Evolutionary conservation across 169 alveolate genomes (phyloP), one percentile per base, ranked within the genome.

Genomic region (Cystoisospora suis): DNA sequence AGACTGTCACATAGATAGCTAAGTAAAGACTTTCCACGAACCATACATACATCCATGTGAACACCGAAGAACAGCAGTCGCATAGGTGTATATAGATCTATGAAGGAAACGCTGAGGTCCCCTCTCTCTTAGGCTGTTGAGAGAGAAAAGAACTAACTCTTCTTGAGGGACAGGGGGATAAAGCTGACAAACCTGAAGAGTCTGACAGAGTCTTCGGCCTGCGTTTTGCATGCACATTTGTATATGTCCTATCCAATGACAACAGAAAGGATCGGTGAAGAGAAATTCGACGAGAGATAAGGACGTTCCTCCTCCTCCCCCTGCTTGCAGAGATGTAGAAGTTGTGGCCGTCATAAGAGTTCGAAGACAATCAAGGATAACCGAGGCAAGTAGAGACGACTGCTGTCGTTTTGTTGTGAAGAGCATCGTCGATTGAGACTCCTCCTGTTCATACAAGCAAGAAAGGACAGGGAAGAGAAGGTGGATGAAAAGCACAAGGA

Each of bases 321-420:
- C 42, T 9, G 83, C 49, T 38, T 34, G 46, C 27, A 56, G 83
- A 6, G 83, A 12, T 29, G 53, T 38, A 6, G 32, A 34, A 15
- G 83, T 9, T 53, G 83, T 34, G 7, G 83, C 83, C 47, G 83
- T 29, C 15, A 17, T 53, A 27, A 72, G 83, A 29, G 83, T 53
- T 0, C 83, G 83, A 2, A 72, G 83, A 36, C 83, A 72, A 34
- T 72, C 83, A 29, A 72, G 56, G 83, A 72, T 38, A 38, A 72
- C 83, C 83, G 83, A 72, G 58, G 56, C 83, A 4, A 72, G 83
- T 53, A 72, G 49, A 46, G 83, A 72, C 6, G 83, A 72, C 23
- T 72, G 83, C 83, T 72, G 83, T 0, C 83, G 46, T 2, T 38
- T n/a, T 3, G 83, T 17, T 2, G 83, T 40, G 45, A 40, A 34